Base-by-base conservation (phyloP, 2,329 filamentous ascomycete genomes). In the Metarhizium anisopliae region DNA sequence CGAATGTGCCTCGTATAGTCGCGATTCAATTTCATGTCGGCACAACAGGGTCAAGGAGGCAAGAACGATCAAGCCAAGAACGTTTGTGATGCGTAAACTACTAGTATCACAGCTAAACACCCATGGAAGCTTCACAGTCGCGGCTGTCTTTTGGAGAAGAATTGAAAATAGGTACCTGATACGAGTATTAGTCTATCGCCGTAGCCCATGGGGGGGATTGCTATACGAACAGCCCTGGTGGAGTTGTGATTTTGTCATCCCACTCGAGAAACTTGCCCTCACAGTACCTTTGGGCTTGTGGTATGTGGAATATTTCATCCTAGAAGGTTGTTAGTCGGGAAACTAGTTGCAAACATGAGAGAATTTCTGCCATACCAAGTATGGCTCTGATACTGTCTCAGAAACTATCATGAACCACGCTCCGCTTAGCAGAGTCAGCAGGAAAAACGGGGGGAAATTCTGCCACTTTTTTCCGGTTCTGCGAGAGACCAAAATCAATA, bases 181-280 rank as follows among this genome's bases (percentile, higher is more conserved):
- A 14, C 8, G 16, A 10, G 20, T 2, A 18, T 61, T 35, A 61
- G 59, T 38, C 18, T 38, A 4, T 36, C 20, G 30, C 2, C 7
- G 14, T 2, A 20, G 3, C 38, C n/a, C 2, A 2, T 30, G 52
- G 51, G 18, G 45, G 47, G 18, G 32, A 50, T 18, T 11, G 3
- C 16, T 29, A 3, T 50, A 47, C 25, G 14, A 47, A 90, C 74
- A 99, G 74, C 38, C 92, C 94, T 0, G 94, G 93, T 0, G 94
- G 94, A 1, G 94, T 99, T 0, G 94, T 99, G 67, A 99, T 94
- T 69, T 97, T 99, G 58, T 93, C 87, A 70, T 99, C 92, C 94
- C 94, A 99, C 55, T 89, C 78, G 13, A 70, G 68, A 74, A 87
- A 95, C 54, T 80, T 80, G 11, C 87, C 85, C 45, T 80, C 69